Conservation (phyloP, 2,329 filamentous ascomycete genomes). For the Lithohypha guttulata region DNA sequence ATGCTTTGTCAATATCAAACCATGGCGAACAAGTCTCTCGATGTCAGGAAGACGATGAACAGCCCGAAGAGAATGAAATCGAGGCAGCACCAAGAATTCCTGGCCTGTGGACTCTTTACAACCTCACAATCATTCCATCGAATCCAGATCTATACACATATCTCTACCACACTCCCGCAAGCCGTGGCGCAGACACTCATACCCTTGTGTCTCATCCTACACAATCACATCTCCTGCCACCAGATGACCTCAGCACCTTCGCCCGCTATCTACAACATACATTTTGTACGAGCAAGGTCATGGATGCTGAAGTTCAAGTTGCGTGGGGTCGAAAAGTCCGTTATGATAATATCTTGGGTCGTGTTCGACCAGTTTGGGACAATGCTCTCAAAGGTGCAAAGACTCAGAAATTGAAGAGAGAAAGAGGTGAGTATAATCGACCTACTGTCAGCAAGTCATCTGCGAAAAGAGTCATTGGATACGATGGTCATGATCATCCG, state of each 20-base stretch:
- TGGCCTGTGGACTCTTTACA: not conserved
- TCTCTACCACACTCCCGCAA: constrained; percentile 5
- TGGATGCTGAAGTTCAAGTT: constrained; percentile 7
- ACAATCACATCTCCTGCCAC: not conserved
- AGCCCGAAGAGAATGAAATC: too few species aligned
- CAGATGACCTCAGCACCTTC: not conserved
- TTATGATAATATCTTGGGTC: constrained; percentile 2
- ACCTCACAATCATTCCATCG: constrained; percentile 2
- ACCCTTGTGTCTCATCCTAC: not conserved
- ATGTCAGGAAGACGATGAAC: too few species aligned
- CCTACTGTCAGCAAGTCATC: not conserved
- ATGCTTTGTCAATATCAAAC: not conserved
- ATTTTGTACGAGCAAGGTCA: not conserved
- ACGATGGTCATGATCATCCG: not conserved
- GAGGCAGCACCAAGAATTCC: not conserved
- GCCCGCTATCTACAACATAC: constrained; percentile 5
- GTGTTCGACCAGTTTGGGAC: constrained; percentile 1
- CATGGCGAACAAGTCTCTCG: not conserved
- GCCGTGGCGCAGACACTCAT: not conserved
- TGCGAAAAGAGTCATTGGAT: not conserved
- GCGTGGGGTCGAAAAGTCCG: constrained; percentile 3
- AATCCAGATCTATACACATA: not conserved
- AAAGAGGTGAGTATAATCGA: constrained; percentile 7
- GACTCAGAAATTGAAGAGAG: constrained; percentile 6
- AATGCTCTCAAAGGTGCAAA: constrained; percentile 2